A percentile compares a stretch with the other conserved stretches of the same genome.
Evolutionary conservation across 306 rosid species (phyloP).

Genomic region (Quercus suber): DNA sequence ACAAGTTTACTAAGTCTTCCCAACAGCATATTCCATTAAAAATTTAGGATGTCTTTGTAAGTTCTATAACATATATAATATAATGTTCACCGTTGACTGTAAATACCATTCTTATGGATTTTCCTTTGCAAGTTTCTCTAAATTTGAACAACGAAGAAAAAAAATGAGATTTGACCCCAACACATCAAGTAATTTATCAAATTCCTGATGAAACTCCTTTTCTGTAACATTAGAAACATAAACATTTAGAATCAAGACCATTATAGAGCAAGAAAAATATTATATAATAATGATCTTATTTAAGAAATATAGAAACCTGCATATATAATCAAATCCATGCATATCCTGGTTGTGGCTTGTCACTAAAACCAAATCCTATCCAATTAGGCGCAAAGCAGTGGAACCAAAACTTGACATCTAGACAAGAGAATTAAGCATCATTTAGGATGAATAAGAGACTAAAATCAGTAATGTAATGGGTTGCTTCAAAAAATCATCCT

Average conservation of each 20-base stretch:
- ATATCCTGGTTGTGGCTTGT: slow-evolving; percentile 96
- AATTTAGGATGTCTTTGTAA: neutral
- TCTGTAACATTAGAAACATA: slow-evolving; percentile 45
- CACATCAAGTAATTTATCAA: slow-evolving; percentile 67
- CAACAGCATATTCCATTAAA: neutral
- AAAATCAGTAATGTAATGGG: too few species aligned
- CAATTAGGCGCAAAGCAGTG: slow-evolving; percentile 98
- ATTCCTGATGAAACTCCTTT: slow-evolving; percentile 80
- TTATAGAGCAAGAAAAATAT: slow-evolving; percentile 12
- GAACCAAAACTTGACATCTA: slow-evolving; percentile 79
- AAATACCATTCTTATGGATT: slow-evolving; percentile 15
- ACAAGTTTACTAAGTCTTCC: neutral
- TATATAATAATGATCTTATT: neutral
- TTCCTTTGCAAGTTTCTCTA: slow-evolving; percentile 16
- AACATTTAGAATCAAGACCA: slow-evolving; percentile 1
- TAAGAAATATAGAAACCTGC: slow-evolving; percentile 42
- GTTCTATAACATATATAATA: neutral
- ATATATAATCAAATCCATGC: slow-evolving; percentile 81
- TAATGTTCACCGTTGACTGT: neutral
- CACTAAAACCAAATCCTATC: slow-evolving; percentile 98
- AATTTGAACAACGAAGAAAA: slow-evolving; percentile 84
- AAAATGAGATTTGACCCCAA: slow-evolving; percentile 58
- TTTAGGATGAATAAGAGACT: neutral
- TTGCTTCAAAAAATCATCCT: too few species aligned
- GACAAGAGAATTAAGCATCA: slow-evolving; percentile 10